Percentiles rank a stretch among this genome's conserved stretches.
Evolutionary conservation across 2,329 filamentous ascomycete genomes (phyloP).

Genomic region (Fusarium sp.): DNA sequence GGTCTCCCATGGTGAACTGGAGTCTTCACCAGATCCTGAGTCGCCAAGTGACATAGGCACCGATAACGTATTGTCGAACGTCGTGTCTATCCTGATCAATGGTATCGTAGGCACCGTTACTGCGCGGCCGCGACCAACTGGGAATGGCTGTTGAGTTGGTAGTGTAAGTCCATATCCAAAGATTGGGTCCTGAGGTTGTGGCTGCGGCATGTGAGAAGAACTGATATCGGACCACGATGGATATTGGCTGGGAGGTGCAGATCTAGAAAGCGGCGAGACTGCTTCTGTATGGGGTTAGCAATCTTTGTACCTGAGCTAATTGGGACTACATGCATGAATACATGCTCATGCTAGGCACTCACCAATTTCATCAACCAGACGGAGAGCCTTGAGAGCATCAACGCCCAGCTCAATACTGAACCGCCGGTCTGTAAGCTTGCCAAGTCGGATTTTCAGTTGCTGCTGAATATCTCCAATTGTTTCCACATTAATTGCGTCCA

Average conservation of each 20-base stretch:
- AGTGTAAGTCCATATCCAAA: constrained; percentile 7
- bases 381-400: constrained; percentile 23
- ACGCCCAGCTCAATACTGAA: constrained; percentile 29
- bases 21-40: constrained; percentile 34
- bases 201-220: constrained; percentile 7
- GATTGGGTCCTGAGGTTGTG: constrained; percentile 1
- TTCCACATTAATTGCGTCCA: constrained; percentile 38
- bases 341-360: constrained; percentile 9
- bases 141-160: constrained; percentile 7
- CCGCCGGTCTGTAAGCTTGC: constrained; percentile 17
- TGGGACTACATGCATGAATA: not conserved
- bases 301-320: not conserved
- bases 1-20: constrained; percentile 31
- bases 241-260: constrained; percentile 31
- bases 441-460: constrained; percentile 23
- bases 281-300: constrained; percentile 11
- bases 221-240: constrained; percentile 2
- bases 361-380: constrained; percentile 26
- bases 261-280: constrained; percentile 12
- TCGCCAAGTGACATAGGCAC: constrained; percentile 14
- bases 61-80: constrained; percentile 9
- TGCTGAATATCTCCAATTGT: constrained; percentile 23
- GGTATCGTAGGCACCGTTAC: constrained; percentile 23
- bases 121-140: constrained; percentile 2
- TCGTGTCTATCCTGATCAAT: constrained; percentile 24